Conservation (phyloP, 768 basidiomycete genomes). For the Trametes gibbosa region DNA sequence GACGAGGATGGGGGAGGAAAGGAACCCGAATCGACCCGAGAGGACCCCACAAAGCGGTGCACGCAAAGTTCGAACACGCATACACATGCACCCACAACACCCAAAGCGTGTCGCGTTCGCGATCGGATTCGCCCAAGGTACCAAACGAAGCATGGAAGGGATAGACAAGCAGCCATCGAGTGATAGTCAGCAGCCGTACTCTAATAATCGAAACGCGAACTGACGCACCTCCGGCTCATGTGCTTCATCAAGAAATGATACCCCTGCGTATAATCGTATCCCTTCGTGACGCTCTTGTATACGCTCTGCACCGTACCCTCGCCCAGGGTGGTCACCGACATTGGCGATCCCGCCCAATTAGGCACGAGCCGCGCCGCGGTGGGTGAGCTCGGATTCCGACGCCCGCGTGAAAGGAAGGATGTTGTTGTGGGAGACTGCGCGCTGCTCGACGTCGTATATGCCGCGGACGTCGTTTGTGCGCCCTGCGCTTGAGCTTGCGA, state of each 20-base stretch:
- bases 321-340: slow-evolving; percentile 6
- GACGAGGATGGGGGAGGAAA: neutral
- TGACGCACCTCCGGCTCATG: slow-evolving; percentile 75
- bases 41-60: too few species aligned
- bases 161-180: neutral
- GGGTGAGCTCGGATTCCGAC: slow-evolving; percentile 18
- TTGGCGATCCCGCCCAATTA: slow-evolving; percentile 17
- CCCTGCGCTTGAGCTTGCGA: slow-evolving; percentile 9
- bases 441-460: neutral
- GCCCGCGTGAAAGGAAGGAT: slow-evolving; percentile 13
- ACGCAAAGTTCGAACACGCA: neutral
- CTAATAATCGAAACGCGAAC: slow-evolving; percentile 14
- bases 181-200: neutral
- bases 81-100: neutral
- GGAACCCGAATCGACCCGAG: neutral
- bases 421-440: slow-evolving; percentile 1
- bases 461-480: neutral
- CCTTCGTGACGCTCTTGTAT: slow-evolving; percentile 63
- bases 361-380: slow-evolving; percentile 5
- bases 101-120: neutral
- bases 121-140: neutral
- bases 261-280: slow-evolving; percentile 94
- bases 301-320: slow-evolving; percentile 37
- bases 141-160: neutral
- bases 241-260: slow-evolving; percentile 98